Percentiles rank a stretch among this genome's conserved stretches.
These are phyloP conservation scores for Selaginella moellendorffii DNA, from an alignment of 75 land plant genomes.

Conservation along the genomic window DNA sequence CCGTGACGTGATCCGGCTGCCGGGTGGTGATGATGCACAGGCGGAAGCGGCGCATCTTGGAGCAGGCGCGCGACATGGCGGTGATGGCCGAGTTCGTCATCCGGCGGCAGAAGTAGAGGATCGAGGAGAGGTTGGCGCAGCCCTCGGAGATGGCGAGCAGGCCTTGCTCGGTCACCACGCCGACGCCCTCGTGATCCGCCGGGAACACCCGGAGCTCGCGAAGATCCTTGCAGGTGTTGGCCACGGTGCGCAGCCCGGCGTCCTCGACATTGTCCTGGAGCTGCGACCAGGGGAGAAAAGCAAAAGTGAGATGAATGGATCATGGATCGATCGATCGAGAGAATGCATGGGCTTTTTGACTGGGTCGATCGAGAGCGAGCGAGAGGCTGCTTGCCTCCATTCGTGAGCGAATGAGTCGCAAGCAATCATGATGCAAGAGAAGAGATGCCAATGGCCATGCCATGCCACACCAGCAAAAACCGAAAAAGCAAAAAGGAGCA, in stretches of 20 bases:
- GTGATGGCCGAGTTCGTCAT: constrained; percentile 86
- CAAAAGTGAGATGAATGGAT: too few species aligned
- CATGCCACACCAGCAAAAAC: too few species aligned
- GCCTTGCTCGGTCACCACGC: constrained; percentile 61
- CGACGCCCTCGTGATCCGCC: constrained; percentile 27
- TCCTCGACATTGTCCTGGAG: constrained; percentile 43
- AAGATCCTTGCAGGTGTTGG: constrained; percentile 56
- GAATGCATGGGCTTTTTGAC: too few species aligned
- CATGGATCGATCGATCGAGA: too few species aligned
- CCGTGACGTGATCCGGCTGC: constrained; percentile 22
- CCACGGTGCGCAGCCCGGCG: constrained; percentile 55
- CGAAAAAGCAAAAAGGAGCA: too few species aligned
- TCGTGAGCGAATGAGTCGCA: too few species aligned
- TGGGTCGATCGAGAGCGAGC: too few species aligned
- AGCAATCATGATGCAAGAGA: too few species aligned
- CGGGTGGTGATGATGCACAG: constrained; percentile 57
- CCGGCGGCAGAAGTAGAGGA: constrained; percentile 72
- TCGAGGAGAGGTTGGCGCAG: constrained; percentile 56
- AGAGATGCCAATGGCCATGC: too few species aligned
- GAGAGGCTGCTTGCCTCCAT: too few species aligned
- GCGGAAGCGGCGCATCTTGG: constrained; percentile 54
- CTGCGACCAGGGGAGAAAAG: too few species aligned
- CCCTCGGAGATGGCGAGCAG: constrained; percentile 76
- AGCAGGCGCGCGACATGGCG: constrained; percentile 58
- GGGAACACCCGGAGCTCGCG: constrained; percentile 75